Base-by-base conservation (phyloP, 1,284 basidiomycete genomes). In the Gomphus bonarii region DNA sequence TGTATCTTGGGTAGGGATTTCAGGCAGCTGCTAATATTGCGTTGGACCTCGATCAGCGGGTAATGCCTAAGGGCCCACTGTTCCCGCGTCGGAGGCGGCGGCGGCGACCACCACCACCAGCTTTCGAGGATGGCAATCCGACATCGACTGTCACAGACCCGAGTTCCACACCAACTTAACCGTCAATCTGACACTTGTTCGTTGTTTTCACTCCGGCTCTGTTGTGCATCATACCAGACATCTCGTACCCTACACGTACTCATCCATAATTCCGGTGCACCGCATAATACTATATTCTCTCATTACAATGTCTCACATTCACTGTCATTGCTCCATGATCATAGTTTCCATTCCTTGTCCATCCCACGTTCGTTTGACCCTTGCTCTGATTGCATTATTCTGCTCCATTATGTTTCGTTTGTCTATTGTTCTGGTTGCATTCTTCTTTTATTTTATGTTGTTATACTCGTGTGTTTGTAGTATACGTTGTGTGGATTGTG, bases 1-100 rank as follows among this genome's bases (percentile, higher is more conserved):
- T 16, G 61, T 31, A 48, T 36, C 40, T 46, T 43, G 31, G 62
- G 18, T 63, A 90, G 86, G 87, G 85, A 12, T 77, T 98, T 57
- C 95, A 98, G 73, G 88, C 94, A 42, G 89, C 91, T 1, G 87
- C 91, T n/a, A 97, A 97, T 69, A 85, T 98, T 50, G 78, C 93
- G 2, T 73, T 95, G 57, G 97, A 99, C 70, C 73, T 99, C 60
- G 97, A 98, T 66, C 83, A 85, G 51, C 80, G 95, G 50, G 78
- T 81, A 16, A 94, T 97, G 88, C 93, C 94, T 16, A 85, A 85
- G 64, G 91, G 84, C 0, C 85, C 88, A 14, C 68, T 88, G 65
- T 86, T 88, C 68, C 87, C 88, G 55, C 78, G 72, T 28, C 71
- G 67, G 51, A 59, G 58, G 53, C 55, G 60, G 49, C 59, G 58